phyloP scores from a whole-genome alignment of 1,284 basidiomycete species.

The Wolfiporia cocos region DNA sequence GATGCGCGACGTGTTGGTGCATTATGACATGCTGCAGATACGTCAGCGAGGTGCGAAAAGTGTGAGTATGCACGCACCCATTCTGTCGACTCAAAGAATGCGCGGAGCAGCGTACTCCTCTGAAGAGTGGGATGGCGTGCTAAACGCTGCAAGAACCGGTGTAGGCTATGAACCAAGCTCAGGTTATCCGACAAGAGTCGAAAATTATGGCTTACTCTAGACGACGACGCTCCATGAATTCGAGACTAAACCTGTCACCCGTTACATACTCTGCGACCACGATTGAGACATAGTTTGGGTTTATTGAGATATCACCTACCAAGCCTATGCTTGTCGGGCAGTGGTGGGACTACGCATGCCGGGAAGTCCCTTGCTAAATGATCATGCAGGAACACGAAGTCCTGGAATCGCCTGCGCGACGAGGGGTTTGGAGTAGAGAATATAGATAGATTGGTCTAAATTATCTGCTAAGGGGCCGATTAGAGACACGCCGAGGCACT shows the following conservation, averaged over 20 bases:
- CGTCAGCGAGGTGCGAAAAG: slow-evolving; percentile 4
- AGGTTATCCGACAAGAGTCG: slow-evolving; percentile 3
- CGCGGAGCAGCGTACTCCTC: slow-evolving; percentile 81
- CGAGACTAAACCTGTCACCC: slow-evolving; percentile 93
- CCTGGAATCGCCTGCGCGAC: slow-evolving; percentile 87
- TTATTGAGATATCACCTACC: slow-evolving; percentile 48
- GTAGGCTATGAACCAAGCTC: slow-evolving; percentile 50
- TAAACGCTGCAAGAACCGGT: slow-evolving; percentile 89
- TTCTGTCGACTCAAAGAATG: slow-evolving; percentile 96
- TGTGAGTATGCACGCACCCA: slow-evolving; percentile 60
- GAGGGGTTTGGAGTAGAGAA: slow-evolving; percentile 73
- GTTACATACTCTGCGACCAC: slow-evolving; percentile 82
- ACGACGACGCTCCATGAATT: slow-evolving; percentile 92
- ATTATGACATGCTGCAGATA: slow-evolving; percentile 82
- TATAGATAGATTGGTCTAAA: slow-evolving; percentile 74
- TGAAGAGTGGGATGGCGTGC: slow-evolving; percentile 94
- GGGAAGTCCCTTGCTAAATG: slow-evolving; percentile 91
- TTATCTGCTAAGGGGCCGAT: slow-evolving; percentile 2
- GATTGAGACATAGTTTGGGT: neutral
- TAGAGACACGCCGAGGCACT: neutral
- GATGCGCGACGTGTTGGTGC: slow-evolving; percentile 89
- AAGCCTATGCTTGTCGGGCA: slow-evolving; percentile 95
- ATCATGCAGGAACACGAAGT: slow-evolving; percentile 93
- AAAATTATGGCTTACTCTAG: slow-evolving; percentile 61
- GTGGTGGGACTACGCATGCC: slow-evolving; percentile 91